Conservation (phyloP, 2,329 filamentous ascomycete genomes). For the Chrysoporthe austroafricana region DNA sequence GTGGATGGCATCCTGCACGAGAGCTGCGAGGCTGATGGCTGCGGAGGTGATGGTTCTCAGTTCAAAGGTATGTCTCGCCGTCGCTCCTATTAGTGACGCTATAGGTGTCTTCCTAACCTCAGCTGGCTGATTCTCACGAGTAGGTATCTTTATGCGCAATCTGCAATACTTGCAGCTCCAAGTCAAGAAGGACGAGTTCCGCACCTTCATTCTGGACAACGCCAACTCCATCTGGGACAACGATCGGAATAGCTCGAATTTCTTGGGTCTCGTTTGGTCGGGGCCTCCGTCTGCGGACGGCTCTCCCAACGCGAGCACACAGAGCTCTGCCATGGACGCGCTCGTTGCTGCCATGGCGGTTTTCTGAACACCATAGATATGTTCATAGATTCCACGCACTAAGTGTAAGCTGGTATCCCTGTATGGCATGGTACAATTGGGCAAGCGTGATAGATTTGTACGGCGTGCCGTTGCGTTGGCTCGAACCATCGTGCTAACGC, state of each 20-base stretch:
- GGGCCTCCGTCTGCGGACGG: conserved; percentile 54
- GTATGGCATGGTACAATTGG: too few relatives aligned
- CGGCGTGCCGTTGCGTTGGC: too few relatives aligned
- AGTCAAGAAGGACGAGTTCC: conserved; percentile 54
- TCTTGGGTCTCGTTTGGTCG: conserved; percentile 67
- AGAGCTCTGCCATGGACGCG: conserved; percentile 68
- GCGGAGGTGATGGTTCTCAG: conserved; percentile 55
- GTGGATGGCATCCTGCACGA: conserved; percentile 56
- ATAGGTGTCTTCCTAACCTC: background rate
- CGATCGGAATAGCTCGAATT: conserved; percentile 52
- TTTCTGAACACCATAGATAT: conserved; percentile 5
- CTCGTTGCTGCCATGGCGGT: conserved; percentile 63
- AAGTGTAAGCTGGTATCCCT: background rate
- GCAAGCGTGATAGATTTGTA: too few relatives aligned
- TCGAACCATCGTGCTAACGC: too few relatives aligned
- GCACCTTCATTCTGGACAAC: conserved; percentile 60
- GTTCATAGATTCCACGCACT: background rate
- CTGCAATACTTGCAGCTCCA: conserved; percentile 58
- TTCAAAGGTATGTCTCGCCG: conserved; percentile 60
- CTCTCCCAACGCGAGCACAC: conserved; percentile 58
- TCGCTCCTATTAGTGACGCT: background rate
- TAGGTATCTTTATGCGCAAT: conserved; percentile 66
- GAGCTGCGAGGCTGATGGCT: conserved; percentile 51
- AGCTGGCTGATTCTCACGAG: background rate
- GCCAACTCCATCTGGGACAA: conserved; percentile 69